Evolutionary conservation across 495 filamentous ascomycete genomes (phyloP).

Genomic region (Neurospora intermedia): DNA sequence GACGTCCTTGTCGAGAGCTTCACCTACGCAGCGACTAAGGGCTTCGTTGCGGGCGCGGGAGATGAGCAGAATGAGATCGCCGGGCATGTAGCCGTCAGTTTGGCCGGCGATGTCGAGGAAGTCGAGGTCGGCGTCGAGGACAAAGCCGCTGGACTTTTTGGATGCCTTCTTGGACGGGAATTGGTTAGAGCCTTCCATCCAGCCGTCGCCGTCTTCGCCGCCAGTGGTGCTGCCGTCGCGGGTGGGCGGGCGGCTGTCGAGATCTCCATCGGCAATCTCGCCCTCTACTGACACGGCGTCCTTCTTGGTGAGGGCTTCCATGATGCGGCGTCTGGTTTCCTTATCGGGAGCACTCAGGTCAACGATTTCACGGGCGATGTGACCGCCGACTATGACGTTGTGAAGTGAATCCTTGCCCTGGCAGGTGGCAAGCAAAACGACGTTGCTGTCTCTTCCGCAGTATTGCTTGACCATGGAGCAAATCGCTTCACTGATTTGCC

Average conservation of each 20-base stretch:
- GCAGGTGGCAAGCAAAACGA: slow-evolving; percentile 83
- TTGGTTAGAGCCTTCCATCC: slow-evolving; percentile 53
- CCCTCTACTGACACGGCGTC: slow-evolving; percentile 30
- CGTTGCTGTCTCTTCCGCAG: slow-evolving; percentile 58
- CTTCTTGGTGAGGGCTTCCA: slow-evolving; percentile 57
- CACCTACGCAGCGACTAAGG: slow-evolving; percentile 61
- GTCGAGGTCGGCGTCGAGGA: slow-evolving; percentile 66
- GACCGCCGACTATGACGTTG: slow-evolving; percentile 66
- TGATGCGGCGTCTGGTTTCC: slow-evolving; percentile 69
- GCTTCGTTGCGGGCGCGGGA: slow-evolving; percentile 85
- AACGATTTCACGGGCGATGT: slow-evolving; percentile 75
- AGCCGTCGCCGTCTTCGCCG: slow-evolving; percentile 47
- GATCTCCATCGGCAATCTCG: slow-evolving; percentile 24
- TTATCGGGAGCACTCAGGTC: slow-evolving; percentile 82
- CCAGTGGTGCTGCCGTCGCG: slow-evolving; percentile 36
- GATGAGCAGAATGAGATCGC: slow-evolving; percentile 77
- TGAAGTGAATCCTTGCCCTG: slow-evolving; percentile 84
- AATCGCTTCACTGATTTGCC: slow-evolving; percentile 83
- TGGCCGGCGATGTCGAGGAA: slow-evolving; percentile 84
- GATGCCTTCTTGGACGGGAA: slow-evolving; percentile 6
- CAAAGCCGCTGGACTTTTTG: slow-evolving; percentile 47
- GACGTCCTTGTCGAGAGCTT: slow-evolving; percentile 16
- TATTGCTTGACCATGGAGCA: slow-evolving; percentile 75
- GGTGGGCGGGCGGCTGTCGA: slow-evolving; percentile 40
- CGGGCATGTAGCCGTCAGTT: slow-evolving; percentile 96